Evolutionary conservation across 352 stramenopile species (phyloP).

Genomic region (Pythium brassicae): DNA sequence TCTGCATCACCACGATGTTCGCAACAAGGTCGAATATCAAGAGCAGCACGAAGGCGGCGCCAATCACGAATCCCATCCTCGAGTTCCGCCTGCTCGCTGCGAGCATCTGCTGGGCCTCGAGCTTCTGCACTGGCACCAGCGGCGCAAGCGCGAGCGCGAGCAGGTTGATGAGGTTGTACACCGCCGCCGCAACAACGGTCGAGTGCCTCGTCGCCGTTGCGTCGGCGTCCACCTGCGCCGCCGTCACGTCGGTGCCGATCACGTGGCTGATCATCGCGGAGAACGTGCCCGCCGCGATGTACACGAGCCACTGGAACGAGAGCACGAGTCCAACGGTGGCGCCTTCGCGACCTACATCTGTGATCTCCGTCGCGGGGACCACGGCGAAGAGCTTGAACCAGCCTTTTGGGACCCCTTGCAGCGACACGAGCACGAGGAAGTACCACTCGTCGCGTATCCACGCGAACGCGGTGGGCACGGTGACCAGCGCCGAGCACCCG

Average conservation of each 20-base stretch:
- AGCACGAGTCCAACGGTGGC: conserved; percentile 46
- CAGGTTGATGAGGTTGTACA: conserved; percentile 31
- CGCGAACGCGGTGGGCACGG: conserved; percentile 28
- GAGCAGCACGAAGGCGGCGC: conserved; percentile 15
- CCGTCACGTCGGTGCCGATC: conserved; percentile 18
- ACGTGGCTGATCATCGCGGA: conserved; percentile 21
- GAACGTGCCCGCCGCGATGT: conserved; percentile 22
- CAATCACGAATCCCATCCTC: conserved; percentile 22
- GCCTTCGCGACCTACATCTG: conserved; percentile 43
- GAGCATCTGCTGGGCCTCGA: conserved; percentile 39
- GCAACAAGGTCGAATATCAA: conserved; percentile 25
- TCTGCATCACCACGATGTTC: conserved; percentile 21
- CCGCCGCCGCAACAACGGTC: conserved; percentile 15
- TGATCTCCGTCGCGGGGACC: conserved; percentile 46
- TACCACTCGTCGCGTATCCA: conserved; percentile 34
- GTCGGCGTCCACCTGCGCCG: conserved; percentile 21
- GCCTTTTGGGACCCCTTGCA: conserved; percentile 30
- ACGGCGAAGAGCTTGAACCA: conserved; percentile 40
- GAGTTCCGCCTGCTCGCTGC: conserved; percentile 25
- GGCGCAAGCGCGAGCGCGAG: conserved; percentile 12
- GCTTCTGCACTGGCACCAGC: conserved; percentile 32
- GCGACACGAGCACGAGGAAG: conserved; percentile 24
- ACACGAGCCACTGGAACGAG: conserved; percentile 38
- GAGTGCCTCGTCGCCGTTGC: conserved; percentile 16
- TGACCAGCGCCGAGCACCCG: conserved; percentile 23